A percentile compares a stretch with the other conserved stretches of the same genome.
Conservation (phyloP, 2,329 filamentous ascomycete genomes). For the Alternaria longipes region DNA sequence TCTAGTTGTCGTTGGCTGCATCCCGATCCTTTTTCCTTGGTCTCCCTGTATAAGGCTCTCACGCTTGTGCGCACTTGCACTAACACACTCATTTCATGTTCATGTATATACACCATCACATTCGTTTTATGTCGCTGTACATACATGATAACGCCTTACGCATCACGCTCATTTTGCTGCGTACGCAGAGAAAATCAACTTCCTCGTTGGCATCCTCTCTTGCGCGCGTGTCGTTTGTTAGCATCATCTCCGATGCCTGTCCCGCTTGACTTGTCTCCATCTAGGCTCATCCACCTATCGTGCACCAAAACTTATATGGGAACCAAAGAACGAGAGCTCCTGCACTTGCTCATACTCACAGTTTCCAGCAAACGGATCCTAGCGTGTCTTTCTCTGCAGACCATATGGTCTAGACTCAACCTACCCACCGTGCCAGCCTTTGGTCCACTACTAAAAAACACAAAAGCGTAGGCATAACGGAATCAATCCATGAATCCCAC, state of each 20-base stretch:
- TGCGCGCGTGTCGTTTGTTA: not conserved
- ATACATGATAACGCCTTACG: not conserved
- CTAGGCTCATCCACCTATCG: not conserved
- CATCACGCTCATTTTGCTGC: not conserved
- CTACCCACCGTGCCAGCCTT: no score
- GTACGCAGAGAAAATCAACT: not conserved
- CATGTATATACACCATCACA: not conserved
- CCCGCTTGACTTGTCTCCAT: not conserved
- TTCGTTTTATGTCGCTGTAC: not conserved
- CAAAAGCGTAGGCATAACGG: no score
- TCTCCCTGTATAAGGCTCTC: not conserved
- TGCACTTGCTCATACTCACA: no score
- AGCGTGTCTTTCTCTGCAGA: no score
- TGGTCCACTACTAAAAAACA: no score
- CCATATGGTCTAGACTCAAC: no score
- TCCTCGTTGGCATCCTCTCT: not conserved
- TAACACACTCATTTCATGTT: not conserved
- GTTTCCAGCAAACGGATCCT: no score
- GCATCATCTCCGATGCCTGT: no score
- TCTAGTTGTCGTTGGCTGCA: not conserved
- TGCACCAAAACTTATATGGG: fast-evolving
- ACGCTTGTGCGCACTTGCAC: slow-evolving; percentile 6
- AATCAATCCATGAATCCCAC: no score
- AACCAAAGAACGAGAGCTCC: no score
- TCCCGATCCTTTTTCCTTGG: not conserved